Percentiles rank a stretch among this genome's conserved stretches.
Conservation (phyloP, 2,329 filamentous ascomycete genomes). For the Epichloe festucae region DNA sequence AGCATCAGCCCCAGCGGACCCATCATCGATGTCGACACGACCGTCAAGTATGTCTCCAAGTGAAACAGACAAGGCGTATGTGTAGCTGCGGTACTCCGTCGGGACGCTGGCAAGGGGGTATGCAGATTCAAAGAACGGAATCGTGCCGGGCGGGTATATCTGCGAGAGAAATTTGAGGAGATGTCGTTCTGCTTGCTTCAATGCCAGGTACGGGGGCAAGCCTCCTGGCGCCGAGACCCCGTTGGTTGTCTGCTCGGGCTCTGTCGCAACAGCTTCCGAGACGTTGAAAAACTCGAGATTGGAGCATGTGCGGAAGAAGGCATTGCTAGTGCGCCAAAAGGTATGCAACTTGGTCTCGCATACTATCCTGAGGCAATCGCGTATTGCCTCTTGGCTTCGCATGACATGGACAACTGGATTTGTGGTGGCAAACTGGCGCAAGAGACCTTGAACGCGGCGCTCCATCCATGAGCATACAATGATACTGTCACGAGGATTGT, state of each 20-base stretch:
- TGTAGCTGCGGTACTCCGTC: conserved; percentile 48
- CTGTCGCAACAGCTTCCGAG: conserved; percentile 36
- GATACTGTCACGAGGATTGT: conserved; percentile 47
- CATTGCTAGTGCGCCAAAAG: conserved; percentile 42
- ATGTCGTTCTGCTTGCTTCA: conserved; percentile 56
- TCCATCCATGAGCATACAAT: conserved; percentile 65
- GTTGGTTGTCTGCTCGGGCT: neutral
- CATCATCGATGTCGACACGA: conserved; percentile 46
- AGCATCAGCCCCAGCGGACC: conserved; percentile 55
- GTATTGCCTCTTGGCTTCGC: conserved; percentile 51
- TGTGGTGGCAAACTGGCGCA: conserved; percentile 48
- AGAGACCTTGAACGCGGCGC: conserved; percentile 42
- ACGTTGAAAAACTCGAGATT: conserved; percentile 70
- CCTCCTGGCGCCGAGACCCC: conserved; percentile 13
- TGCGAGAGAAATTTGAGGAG: conserved; percentile 57
- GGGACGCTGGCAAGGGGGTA: conserved; percentile 52
- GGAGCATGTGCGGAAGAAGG: conserved; percentile 51
- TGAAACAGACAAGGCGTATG: conserved; percentile 54
- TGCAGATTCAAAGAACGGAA: conserved; percentile 48
- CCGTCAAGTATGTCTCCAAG: conserved; percentile 37
- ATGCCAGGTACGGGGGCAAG: conserved; percentile 47
- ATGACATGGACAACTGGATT: conserved; percentile 61
- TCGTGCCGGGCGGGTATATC: conserved; percentile 38
- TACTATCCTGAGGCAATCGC: conserved; percentile 45
- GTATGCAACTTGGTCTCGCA: conserved; percentile 43